Conservation (phyloP, 108 stramenopile genomes). For the Licmophora abbreviata region DNA sequence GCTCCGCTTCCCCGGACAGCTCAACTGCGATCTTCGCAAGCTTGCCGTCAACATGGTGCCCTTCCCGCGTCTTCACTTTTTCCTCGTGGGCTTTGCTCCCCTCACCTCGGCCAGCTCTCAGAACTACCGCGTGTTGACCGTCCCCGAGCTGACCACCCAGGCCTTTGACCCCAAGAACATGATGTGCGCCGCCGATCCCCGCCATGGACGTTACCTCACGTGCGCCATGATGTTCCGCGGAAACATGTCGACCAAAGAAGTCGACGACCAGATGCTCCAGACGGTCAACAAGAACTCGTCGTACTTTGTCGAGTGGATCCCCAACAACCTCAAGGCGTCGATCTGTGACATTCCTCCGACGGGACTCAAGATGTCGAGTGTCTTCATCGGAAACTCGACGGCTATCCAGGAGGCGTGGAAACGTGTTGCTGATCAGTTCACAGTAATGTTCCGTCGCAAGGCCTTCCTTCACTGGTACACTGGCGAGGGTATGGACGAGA, state of each 20-base stretch:
- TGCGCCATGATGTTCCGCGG: slow-evolving; percentile 99
- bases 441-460: slow-evolving; percentile 92
- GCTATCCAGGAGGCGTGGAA: slow-evolving; percentile 92
- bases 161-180: slow-evolving; percentile 98
- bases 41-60: slow-evolving; percentile 98
- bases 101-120: slow-evolving; percentile 84
- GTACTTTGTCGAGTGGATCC: slow-evolving; percentile 99
- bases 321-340: slow-evolving; percentile 98
- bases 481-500: slow-evolving; percentile 93
- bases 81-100: slow-evolving; percentile 97
- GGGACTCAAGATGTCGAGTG: slow-evolving; percentile 89
- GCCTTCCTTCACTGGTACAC: slow-evolving; percentile 93
- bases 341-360: slow-evolving; percentile 97
- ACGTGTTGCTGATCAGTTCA: slow-evolving; percentile 86
- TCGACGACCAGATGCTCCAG: slow-evolving; percentile 97
- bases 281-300: slow-evolving; percentile 97
- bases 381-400: slow-evolving; percentile 93
- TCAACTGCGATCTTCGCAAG: slow-evolving; percentile 98
- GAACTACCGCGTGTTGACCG: slow-evolving; percentile 94
- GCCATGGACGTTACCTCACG: slow-evolving; percentile 98
- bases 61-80: slow-evolving; percentile 98
- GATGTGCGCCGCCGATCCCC: slow-evolving; percentile 99
- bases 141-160: slow-evolving; percentile 95
- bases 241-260: slow-evolving; percentile 93
- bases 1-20: slow-evolving; percentile 96